Evolutionary conservation across 371 early-diverging fungal species (phyloP).

Genomic region (Rhizopus delemar): DNA sequence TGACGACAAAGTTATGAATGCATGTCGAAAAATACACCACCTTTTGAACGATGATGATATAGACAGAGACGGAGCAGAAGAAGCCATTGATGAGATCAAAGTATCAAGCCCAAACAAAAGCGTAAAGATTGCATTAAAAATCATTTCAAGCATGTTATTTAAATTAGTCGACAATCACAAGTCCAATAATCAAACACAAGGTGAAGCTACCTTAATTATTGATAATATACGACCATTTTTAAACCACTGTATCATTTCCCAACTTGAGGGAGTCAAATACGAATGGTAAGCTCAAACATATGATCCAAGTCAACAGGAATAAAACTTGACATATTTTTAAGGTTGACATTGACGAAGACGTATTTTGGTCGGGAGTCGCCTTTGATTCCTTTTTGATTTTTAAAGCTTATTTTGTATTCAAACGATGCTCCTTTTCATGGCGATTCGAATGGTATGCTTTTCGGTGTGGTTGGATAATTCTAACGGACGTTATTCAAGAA

Average conservation of each 20-base stretch:
- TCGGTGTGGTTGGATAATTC: no score
- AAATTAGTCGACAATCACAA: slow-evolving; percentile 6
- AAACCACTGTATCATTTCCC: slow-evolving; percentile 10
- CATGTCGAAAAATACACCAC: slow-evolving; percentile 9
- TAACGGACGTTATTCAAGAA: no score
- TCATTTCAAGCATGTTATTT: slow-evolving; percentile 4
- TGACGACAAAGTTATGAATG: slow-evolving; percentile 8
- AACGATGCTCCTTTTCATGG: no score
- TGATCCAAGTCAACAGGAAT: slow-evolving; percentile 4
- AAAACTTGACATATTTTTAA: slow-evolving; percentile 4
- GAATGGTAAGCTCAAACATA: slow-evolving; percentile 13
- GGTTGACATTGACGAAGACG: no score
- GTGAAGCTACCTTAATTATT: slow-evolving; percentile 17
- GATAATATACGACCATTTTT: slow-evolving; percentile 15
- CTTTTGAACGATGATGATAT: slow-evolving; percentile 6
- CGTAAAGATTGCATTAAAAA: slow-evolving; percentile 10
- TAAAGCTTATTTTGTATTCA: no score
- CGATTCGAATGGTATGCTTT: no score
- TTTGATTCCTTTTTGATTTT: no score
- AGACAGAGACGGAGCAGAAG: slow-evolving; percentile 7
- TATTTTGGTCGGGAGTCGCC: no score
- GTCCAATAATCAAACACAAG: slow-evolving; percentile 10
- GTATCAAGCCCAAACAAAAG: background rate
- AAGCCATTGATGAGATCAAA: slow-evolving; percentile 9
- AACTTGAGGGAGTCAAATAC: slow-evolving; percentile 4